A percentile compares a stretch with the other conserved stretches of the same genome.
phyloP scores from a whole-genome alignment of 306 rosid species.

The Glycine tomentella region DNA sequence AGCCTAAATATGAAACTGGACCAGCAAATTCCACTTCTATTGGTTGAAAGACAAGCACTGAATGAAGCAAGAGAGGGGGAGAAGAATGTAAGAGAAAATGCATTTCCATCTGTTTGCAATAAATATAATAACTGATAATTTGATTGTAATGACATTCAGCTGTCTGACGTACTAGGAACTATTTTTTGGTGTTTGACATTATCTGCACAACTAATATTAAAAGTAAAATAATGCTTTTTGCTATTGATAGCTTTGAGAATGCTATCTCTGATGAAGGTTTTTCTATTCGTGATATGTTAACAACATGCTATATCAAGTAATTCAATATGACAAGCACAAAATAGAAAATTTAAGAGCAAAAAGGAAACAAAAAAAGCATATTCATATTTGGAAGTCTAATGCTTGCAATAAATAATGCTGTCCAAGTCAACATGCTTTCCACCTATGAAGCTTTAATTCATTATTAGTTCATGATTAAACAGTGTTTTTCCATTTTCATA shows the following conservation, averaged over 20 bases:
- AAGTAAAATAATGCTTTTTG: conserved; percentile 15
- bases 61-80: conserved; percentile 99
- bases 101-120: conserved; percentile 37
- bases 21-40: conserved; percentile 89
- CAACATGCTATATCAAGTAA: conserved; percentile 23
- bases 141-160: conserved; percentile 28
- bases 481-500: conserved; percentile 8
- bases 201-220: conserved; percentile 3
- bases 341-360: conserved; percentile 24
- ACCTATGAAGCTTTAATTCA: conserved; percentile 22
- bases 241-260: conserved; percentile 32
- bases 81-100: conserved; percentile 72
- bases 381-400: conserved; percentile 30
- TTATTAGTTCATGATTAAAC: conserved; percentile 34
- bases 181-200: conserved; percentile 36
- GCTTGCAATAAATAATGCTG: conserved; percentile 17
- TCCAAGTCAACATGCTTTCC: conserved; percentile 21
- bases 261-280: background rate
- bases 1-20: conserved; percentile 86
- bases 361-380: background rate
- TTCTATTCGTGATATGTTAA: conserved; percentile 23
- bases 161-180: conserved; percentile 13
- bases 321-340: conserved; percentile 21
- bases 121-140: conserved; percentile 30
- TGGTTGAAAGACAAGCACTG: conserved; percentile 97